phyloP scores from a whole-genome alignment of 1,139 yeast species.

The Nadsonia starkeyi-henricii region DNA sequence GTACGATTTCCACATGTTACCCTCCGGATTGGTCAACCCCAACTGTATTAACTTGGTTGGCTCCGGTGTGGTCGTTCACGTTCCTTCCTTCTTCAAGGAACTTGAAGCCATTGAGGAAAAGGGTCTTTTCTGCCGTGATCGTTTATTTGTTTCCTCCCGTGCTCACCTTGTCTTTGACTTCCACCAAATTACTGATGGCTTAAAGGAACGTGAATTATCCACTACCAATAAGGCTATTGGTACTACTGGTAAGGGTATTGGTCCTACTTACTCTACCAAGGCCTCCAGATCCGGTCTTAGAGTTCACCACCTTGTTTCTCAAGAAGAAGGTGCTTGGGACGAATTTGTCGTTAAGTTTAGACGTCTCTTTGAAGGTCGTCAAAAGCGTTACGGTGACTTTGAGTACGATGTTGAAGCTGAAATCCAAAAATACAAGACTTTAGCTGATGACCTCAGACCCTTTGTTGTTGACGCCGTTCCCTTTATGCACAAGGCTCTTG shows the following conservation, averaged over 20 bases:
- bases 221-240: constrained; percentile 85
- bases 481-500: constrained; percentile 77
- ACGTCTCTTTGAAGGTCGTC: constrained; percentile 67
- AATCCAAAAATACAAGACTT: constrained; percentile 58
- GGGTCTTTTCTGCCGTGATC: constrained; percentile 55
- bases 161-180: constrained; percentile 95
- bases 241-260: constrained; percentile 98
- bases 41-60: constrained; percentile 84
- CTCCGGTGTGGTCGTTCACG: constrained; percentile 91
- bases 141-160: constrained; percentile 81
- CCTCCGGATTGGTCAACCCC: constrained; percentile 90
- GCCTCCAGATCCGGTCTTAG: constrained; percentile 94
- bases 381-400: constrained; percentile 83
- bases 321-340: constrained; percentile 85
- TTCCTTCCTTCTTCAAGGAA: constrained; percentile 86
- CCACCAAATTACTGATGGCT: constrained; percentile 92
- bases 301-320: constrained; percentile 87
- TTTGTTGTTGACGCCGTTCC: constrained; percentile 87
- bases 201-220: constrained; percentile 85
- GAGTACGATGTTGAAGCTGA: constrained; percentile 78
- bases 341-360: constrained; percentile 71
- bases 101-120: constrained; percentile 66
- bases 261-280: constrained; percentile 95
- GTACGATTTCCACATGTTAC: constrained; percentile 97
- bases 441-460: constrained; percentile 65